A percentile compares a stretch with the other conserved stretches of the same genome.
These are phyloP conservation scores for Talaromyces sp. DNA, from an alignment of 2,329 filamentous ascomycete species.

Conservation along the genomic window DNA sequence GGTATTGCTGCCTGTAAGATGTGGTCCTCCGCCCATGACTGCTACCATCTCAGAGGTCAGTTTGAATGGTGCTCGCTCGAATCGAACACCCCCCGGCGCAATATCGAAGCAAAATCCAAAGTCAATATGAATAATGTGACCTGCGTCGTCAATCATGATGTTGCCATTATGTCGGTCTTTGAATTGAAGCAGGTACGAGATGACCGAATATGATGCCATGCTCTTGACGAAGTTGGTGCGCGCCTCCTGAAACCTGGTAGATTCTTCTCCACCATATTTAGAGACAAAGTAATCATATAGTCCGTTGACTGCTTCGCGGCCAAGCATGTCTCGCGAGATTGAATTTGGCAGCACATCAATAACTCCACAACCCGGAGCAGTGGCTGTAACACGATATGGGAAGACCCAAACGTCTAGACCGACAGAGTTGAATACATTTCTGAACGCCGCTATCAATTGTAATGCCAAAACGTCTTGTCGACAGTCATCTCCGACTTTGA, in stretches of 20 bases:
- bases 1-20: conserved; percentile 26
- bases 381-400: conserved; percentile 94
- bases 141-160: conserved; percentile 98
- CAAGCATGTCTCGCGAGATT: conserved; percentile 97
- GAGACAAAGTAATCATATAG: conserved; percentile 97
- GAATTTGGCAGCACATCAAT: conserved; percentile 98
- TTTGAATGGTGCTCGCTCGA: conserved; percentile 98
- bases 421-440: conserved; percentile 92
- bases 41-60: conserved; percentile 95
- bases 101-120: conserved; percentile 99
- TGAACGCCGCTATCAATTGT: conserved; percentile 97
- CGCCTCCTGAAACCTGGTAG: conserved; percentile 88
- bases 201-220: conserved; percentile 97
- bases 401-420: conserved; percentile 96
- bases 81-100: conserved; percentile 91
- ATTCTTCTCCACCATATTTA: conserved; percentile 96
- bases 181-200: conserved; percentile 95
- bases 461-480: conserved; percentile 93
- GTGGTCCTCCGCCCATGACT: conserved; percentile 82
- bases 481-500: conserved; percentile 99
- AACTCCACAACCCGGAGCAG: conserved; percentile 93
- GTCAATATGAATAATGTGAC: conserved; percentile 97
- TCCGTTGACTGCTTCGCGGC: conserved; percentile 94
- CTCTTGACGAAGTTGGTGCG: conserved; percentile 97
- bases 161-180: conserved; percentile 99